These are phyloP conservation scores for Diaporthe longicolla DNA, from an alignment of 2,329 filamentous ascomycete genomes.

Conservation along the genomic window DNA sequence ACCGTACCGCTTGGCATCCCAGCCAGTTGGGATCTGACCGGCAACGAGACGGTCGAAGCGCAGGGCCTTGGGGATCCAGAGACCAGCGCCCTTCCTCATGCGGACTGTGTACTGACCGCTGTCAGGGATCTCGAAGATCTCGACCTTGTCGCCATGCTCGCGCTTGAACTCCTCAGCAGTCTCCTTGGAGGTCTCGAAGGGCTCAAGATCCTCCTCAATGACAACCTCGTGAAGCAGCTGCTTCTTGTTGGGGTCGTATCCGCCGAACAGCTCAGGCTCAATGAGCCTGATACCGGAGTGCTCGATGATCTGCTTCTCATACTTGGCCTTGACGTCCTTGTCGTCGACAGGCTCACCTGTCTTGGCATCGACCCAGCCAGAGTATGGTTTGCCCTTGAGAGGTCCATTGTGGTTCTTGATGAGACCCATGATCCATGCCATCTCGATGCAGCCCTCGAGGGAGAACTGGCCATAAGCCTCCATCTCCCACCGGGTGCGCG, in stretches of 20 bases:
- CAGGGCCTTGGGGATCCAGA: conserved; percentile 97
- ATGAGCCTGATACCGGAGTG: conserved; percentile 98
- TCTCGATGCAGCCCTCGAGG: conserved; percentile 96
- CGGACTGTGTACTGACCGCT: conserved; percentile 95
- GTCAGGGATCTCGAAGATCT: conserved; percentile 95
- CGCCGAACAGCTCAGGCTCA: conserved; percentile 95
- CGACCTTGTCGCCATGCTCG: conserved; percentile 96
- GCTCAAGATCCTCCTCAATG: conserved; percentile 96
- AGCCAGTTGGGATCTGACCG: conserved; percentile 96
- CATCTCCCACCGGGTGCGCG: conserved; percentile 99
- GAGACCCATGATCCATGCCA: conserved; percentile 99
- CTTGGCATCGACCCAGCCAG: conserved; percentile 97
- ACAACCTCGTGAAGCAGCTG: conserved; percentile 98
- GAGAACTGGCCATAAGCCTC: conserved; percentile 97
- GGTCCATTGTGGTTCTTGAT: conserved; percentile 99
- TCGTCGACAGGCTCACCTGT: conserved; percentile 95
- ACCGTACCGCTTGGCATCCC: conserved; percentile 97
- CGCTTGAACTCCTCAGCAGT: conserved; percentile 97
- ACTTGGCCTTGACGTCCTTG: conserved; percentile 97
- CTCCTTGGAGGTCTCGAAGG: conserved; percentile 97
- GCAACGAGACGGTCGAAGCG: conserved; percentile 97
- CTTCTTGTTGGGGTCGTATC: conserved; percentile 99
- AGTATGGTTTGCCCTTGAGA: conserved; percentile 96
- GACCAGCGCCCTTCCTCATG: conserved; percentile 93
- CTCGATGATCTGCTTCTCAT: conserved; percentile 96